Evolutionary conservation across 768 basidiomycete species (phyloP), one percentile per base, ranked within the genome.

Genomic region (Pulveroboletus sp.): DNA sequence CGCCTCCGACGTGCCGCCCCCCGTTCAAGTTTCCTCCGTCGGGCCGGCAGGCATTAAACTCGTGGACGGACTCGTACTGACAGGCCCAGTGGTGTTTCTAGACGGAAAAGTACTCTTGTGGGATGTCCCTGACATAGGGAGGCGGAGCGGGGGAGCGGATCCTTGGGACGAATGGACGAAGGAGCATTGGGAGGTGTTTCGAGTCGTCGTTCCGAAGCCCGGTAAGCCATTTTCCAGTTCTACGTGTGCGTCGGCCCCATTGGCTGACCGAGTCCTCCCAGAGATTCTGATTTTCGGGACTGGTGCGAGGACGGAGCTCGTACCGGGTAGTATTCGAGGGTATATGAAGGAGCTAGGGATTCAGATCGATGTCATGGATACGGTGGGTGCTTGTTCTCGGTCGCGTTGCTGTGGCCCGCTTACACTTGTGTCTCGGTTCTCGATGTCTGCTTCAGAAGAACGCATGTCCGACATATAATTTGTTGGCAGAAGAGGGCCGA

Each of bases 391-490:
- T 30, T 45, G 27, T n/a, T 33, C 37, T 28, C 11, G 42, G 7
- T 32, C 6, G n/a, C 21, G 21, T 21, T 21, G 21, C 21, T 21
- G 21, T 21, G 21, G 21, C 42, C 51, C 27, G 47, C 31, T 44
- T 28, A 30, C 24, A 2, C 24, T 24, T 18, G 18, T 10, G 18
- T 26, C 14, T 13, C 15, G 17, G 0, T 33, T 11, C 26, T 45
- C 8, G 8, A 18, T 30, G 24, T 17, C 35, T 15, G 30, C 17
- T 21, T 28, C 30, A 89, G 93, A 75, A 90, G 61, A 96, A 94
- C 64, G 95, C 94, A 15, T 93, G 91, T 59, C 86, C 94, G 26
- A 97, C 95, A 0, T 99, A 93, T 69, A 97, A 99, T 67, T 66
- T 99, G 21, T 76, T 99, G 40, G 71, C 86, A 0, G 95, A 99